These are phyloP conservation scores for Penicillium sp. DNA, from an alignment of 2,329 filamentous ascomycete species.

Conservation along the genomic window DNA sequence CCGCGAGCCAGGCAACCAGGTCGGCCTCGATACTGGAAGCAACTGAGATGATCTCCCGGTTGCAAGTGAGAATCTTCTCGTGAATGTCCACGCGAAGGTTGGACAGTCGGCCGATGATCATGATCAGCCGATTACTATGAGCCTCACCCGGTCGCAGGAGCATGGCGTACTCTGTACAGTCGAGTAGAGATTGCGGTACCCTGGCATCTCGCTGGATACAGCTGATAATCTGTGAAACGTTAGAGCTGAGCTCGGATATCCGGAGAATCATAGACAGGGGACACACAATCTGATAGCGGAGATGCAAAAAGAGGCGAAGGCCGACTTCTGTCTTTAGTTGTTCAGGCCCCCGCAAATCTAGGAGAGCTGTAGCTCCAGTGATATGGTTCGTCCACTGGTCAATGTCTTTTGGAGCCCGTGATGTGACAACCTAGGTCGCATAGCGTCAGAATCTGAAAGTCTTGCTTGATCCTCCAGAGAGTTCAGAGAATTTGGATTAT, in stretches of 20 bases:
- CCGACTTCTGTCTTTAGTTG: conserved; percentile 48
- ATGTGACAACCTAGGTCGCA: conserved; percentile 38
- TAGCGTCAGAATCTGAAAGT: background rate
- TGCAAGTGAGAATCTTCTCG: conserved; percentile 25
- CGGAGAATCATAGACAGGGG: background rate
- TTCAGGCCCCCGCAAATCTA: conserved; percentile 48
- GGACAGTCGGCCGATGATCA: conserved; percentile 32
- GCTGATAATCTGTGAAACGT: conserved; percentile 35
- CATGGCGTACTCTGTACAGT: conserved; percentile 34
- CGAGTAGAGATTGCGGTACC: conserved; percentile 36
- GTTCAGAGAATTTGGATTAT: background rate
- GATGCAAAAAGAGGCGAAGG: conserved; percentile 56
- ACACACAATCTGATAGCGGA: conserved; percentile 60
- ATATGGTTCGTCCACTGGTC: conserved; percentile 61
- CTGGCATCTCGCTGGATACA: conserved; percentile 37
- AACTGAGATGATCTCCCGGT: conserved; percentile 32
- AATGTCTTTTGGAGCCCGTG: conserved; percentile 49
- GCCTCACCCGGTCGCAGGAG: conserved; percentile 32
- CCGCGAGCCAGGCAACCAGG: conserved; percentile 35
- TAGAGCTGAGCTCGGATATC: conserved; percentile 1
- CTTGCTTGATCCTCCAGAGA: background rate
- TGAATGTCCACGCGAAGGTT: conserved; percentile 40
- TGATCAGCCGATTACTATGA: conserved; percentile 34
- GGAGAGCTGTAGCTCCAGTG: conserved; percentile 61
- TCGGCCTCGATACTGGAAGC: conserved; percentile 39